Evolutionary conservation across 1,139 yeast species (phyloP).

Genomic region (Sugiyamaella castrensis): DNA sequence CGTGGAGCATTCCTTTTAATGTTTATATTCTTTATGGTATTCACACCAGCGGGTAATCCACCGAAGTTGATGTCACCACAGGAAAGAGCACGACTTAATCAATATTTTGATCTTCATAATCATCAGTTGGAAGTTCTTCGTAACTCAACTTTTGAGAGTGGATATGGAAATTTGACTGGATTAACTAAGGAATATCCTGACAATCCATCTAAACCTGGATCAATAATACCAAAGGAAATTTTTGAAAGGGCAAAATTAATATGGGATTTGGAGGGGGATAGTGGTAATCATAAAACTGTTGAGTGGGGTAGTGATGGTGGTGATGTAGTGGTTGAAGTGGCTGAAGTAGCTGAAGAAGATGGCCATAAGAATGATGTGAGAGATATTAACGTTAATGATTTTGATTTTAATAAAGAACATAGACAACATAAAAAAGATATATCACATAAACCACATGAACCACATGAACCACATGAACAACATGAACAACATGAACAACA

Average conservation of each 20-base stretch:
- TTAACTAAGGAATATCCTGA: conserved; percentile 34
- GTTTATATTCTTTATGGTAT: conserved; percentile 29
- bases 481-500: too few species aligned
- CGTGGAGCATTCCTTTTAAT: conserved; percentile 29
- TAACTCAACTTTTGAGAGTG: conserved; percentile 47
- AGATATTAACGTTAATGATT: too few species aligned
- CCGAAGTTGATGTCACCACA: conserved; percentile 32
- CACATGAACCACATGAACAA: too few species aligned
- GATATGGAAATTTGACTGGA: conserved; percentile 76
- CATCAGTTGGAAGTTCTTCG: conserved; percentile 39
- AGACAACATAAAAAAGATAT: not conserved
- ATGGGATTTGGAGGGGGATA: conserved; percentile 46
- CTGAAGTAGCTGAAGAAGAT: not conserved
- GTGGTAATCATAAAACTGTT: not conserved
- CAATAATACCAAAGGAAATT: conserved; percentile 60
- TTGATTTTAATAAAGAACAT: not conserved
- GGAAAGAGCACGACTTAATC: conserved; percentile 30
- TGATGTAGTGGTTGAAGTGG: not conserved
- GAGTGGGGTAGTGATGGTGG: not conserved
- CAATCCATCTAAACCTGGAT: conserved; percentile 42
- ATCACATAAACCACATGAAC: too few species aligned
- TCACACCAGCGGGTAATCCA: conserved; percentile 32
- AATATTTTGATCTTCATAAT: conserved; percentile 38
- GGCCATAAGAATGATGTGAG: not conserved
- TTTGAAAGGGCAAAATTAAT: conserved; percentile 46